phyloP scores from a whole-genome alignment of 2,329 filamentous ascomycete species.

The Phyllosticta citriasiana region DNA sequence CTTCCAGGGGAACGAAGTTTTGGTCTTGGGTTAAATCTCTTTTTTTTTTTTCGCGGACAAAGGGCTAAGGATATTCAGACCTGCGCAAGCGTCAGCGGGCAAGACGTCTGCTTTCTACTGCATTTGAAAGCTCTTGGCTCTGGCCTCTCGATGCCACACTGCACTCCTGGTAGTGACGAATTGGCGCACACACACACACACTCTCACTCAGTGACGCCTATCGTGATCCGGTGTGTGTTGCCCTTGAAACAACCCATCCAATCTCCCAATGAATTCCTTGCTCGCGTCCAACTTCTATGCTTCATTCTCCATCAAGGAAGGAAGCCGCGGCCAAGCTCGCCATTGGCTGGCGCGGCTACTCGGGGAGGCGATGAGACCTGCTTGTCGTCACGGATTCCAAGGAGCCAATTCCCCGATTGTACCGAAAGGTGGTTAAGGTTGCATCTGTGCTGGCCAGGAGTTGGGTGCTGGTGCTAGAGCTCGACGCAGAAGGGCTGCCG shows the following conservation, averaged over 20 bases:
- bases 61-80: neutral
- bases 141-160: neutral
- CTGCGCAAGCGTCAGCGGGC: neutral
- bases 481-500: neutral
- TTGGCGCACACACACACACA: neutral
- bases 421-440: neutral
- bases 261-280: constrained; percentile 8
- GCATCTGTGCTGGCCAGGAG: constrained; percentile 8
- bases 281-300: constrained; percentile 3
- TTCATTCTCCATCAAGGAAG: constrained; percentile 5
- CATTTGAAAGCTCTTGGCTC: neutral
- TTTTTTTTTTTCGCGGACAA: neutral
- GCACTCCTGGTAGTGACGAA: constrained; percentile 1
- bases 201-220: neutral
- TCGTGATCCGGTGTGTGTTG: constrained; percentile 4
- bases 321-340: neutral
- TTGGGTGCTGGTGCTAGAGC: neutral
- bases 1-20: neutral
- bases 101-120: neutral
- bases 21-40: neutral
- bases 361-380: neutral
- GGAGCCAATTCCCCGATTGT: constrained; percentile 5
- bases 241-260: constrained; percentile 7
- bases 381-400: constrained; percentile 3
- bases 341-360: neutral